phyloP scores from a whole-genome alignment of 345 rosid genomes.

The Iberis pinnata region DNA sequence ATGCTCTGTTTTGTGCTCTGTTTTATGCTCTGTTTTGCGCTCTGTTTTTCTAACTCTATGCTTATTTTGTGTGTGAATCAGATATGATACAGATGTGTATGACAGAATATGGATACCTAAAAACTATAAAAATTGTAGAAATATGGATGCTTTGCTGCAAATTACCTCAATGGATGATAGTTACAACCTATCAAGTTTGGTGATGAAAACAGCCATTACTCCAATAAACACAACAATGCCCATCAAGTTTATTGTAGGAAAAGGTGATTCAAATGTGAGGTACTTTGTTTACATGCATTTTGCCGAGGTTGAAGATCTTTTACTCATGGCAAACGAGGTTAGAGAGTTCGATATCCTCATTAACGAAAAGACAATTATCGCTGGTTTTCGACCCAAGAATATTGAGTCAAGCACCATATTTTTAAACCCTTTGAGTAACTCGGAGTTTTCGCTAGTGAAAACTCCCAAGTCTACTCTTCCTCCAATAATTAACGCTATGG shows the following conservation, averaged over 20 bases:
- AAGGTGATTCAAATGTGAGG: constrained; percentile 5
- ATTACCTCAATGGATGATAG: neutral
- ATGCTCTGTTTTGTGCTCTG: neutral
- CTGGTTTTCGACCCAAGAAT: constrained; percentile 25
- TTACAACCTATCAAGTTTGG: constrained; percentile 21
- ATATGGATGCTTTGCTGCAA: constrained; percentile 7
- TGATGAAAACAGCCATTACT: constrained; percentile 32
- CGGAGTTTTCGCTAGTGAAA: constrained; percentile 3
- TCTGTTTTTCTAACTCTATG: too few species aligned
- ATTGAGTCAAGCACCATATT: constrained; percentile 21
- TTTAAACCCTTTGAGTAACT: constrained; percentile 11
- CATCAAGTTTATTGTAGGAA: too few species aligned
- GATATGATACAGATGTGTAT: constrained; percentile 35
- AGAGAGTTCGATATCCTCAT: constrained; percentile 27
- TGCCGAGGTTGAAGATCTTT: constrained; percentile 35
- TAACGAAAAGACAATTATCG: constrained; percentile 11
- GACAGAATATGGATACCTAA: constrained; percentile 38
- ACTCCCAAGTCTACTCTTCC: constrained; percentile 27
- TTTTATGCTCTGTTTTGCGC: too few species aligned
- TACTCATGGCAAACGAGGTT: constrained; percentile 24
- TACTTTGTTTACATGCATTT: constrained; percentile 40
- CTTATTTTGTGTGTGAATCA: neutral
- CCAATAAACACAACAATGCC: constrained; percentile 30
- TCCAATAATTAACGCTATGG: constrained; percentile 33
- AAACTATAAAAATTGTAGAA: neutral